Evolutionary conservation across 768 basidiomycete genomes (phyloP), one percentile per base, ranked within the genome.

Genomic region (Sarcomyxa edulis): DNA sequence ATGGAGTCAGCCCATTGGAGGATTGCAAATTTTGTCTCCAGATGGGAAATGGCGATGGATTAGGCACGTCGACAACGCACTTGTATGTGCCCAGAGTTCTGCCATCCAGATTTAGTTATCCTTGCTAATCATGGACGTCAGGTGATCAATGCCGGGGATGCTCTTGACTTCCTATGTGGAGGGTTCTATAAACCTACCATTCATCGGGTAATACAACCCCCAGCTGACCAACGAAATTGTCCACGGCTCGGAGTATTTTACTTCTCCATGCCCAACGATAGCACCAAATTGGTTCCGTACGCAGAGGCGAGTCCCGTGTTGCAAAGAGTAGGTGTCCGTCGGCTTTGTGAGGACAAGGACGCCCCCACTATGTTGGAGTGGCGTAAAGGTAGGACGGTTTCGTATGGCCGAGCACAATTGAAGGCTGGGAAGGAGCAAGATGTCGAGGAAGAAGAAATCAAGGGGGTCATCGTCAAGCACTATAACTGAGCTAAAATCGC

Each of bases 131-230:
- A 19, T 22, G 2, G 12, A 12, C 21, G 4, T 6, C 20, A 66
- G 65, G 60, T 68, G 19, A 52, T 74, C 36, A 74, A 74, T 35
- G 63, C 66, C 5, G 71, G 72, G 16, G 72, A 76, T 44, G 58
- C 64, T 5, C 50, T 76, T 31, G 68, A 71, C 27, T 72, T 70
- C 53, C 54, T 73, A 15, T 69, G 66, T 6, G 71, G 71, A 1
- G 67, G 71, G 6, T 70, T 54, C 44, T 72, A 72, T 50, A 63
- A 60, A n/a, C 67, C 64, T 11, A 72, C 71, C 0, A 70, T 72
- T 35, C 72, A 74, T 53, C 59, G 72, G 31, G 74, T 76, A 16
- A 55, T 66, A 28, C 72, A 72, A 43, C 74, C 72, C 2, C 74
- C 74, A 2, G 34, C 40, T 0, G 70, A 72, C 46, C 74, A 76